Evolutionary conservation across 495 filamentous ascomycete genomes (phyloP).

Genomic region (Lophium mytilinum): DNA sequence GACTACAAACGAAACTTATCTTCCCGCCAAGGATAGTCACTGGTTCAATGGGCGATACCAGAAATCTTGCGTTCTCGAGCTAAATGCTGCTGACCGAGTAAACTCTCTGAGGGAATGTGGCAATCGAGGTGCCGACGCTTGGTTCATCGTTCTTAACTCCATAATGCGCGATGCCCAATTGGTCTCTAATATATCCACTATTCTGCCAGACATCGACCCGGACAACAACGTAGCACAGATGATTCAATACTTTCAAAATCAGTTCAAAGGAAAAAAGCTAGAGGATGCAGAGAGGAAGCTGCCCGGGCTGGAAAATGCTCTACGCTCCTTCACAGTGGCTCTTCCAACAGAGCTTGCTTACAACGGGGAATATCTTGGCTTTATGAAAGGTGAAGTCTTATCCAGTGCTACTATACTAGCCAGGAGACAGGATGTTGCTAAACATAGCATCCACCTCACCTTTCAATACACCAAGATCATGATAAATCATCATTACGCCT

Average conservation of each 20-base stretch:
- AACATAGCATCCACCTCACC: conserved; percentile 31
- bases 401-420: background rate
- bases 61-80: conserved; percentile 27
- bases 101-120: conserved; percentile 28
- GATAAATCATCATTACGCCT: conserved; percentile 25
- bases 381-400: background rate
- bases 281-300: background rate
- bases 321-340: background rate
- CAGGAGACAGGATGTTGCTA: conserved; percentile 3
- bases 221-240: no score
- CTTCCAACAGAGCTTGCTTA: conserved; percentile 12
- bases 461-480: conserved; percentile 31
- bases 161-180: conserved; percentile 25
- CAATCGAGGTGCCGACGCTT: conserved; percentile 33
- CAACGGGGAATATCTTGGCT: conserved; percentile 24
- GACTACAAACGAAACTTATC: conserved; percentile 10
- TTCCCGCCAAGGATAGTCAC: no score
- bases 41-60: no score
- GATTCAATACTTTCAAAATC: background rate
- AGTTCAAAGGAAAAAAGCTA: no score
- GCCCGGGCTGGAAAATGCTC: background rate
- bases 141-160: conserved; percentile 31
- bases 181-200: background rate
- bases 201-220: no score
- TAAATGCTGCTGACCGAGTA: conserved; percentile 25